Evolutionary conservation across 1,284 basidiomycete genomes (phyloP), one percentile per base, ranked within the genome.

Genomic region (Naganishia cerealis): DNA sequence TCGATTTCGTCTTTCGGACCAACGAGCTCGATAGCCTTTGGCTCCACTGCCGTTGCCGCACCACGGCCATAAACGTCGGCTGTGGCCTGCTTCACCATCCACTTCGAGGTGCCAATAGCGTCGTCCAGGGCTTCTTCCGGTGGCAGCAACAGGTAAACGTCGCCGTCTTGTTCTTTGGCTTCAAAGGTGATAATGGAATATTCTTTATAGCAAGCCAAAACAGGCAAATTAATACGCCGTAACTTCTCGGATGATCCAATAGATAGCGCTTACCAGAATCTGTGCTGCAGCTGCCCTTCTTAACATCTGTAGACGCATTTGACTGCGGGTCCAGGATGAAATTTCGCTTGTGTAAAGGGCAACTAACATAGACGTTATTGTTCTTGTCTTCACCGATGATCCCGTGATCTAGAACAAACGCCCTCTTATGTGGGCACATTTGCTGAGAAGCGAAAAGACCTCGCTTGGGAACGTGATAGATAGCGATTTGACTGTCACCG

Each of bases 331-430:
- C 81, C 43, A 90, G 82, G 12, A 83, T 80, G 78, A 86, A 90
- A 78, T 89, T 89, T 24, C 86, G 83, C 78, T 90, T 91, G 79
- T 89, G 88, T 68, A 90, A 80, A 0, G 88, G 88, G 74, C 88
- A 87, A 73, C 72, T 69, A 39, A 58, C 46, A 52, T 46, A 69
- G 82, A 83, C 71, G 9, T 80, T 78, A 1, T 86, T 86, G 33
- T 83, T 79, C n/a, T 82, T 75, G 67, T 86, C 85, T 73, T 87
- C 86, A 0, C 86, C 86, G 18, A 88, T 79, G 65, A 87, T 77
- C 33, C 89, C 89, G 71, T 90, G 87, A 42, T 87, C 86, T 33
- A 91, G 84, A 15, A 90, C 87, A 72, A 90, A 89, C 0, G 88
- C 88, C 2, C 88, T 83, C 67, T 86, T 84, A 76, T 87, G 86